Base-by-base conservation (phyloP, 805 yeast genomes). In the Wickerhamia fluorescens region DNA sequence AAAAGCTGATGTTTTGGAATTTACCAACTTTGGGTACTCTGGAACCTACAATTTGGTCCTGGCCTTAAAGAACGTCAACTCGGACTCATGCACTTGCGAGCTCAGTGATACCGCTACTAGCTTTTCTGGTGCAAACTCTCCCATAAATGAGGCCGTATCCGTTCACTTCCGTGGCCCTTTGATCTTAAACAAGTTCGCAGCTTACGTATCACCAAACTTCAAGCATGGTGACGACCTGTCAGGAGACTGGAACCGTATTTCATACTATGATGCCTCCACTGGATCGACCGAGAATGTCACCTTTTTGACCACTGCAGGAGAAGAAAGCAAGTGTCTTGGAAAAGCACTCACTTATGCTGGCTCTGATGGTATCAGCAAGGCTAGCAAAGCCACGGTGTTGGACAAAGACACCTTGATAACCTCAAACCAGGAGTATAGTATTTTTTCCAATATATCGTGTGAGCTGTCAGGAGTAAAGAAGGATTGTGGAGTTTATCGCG, bases 121-220 rank as follows among this genome's bases (percentile, higher is more conserved):
- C 4, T 74, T 75, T 40, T 55, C 66, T 7, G 89, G 89, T 14
- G 33, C 71, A 14, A 72, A 77, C 44, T 56, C 86, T 16, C 92
- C 92, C 5, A 48, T 80, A 22, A 59, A 78, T 48, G 77, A 70
- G 41, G 87, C 75, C 48, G 61, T 81, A 15, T 75, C 86, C 4
- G 85, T 81, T 10, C 92, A 81, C 49, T 73, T 81, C 51, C 70
- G 92, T 58, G 92, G 92, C 25, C 92, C 92, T 7, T 49, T 81
- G 35, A 57, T 67, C 10, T 60, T 81, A 45, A 53, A 58, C 35
- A 67, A 71, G 42, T 81, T 80, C 47, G 88, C 75, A 4, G 75
- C 59, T 41, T 81, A 76, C 47, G 62, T 64, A n/a, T 41, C 76
- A 10, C 59, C 60, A 3, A 47, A 56, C 16, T 75, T 60, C 39